Conservation (phyloP, 1,284 basidiomycete genomes). For the Irpex sp. region DNA sequence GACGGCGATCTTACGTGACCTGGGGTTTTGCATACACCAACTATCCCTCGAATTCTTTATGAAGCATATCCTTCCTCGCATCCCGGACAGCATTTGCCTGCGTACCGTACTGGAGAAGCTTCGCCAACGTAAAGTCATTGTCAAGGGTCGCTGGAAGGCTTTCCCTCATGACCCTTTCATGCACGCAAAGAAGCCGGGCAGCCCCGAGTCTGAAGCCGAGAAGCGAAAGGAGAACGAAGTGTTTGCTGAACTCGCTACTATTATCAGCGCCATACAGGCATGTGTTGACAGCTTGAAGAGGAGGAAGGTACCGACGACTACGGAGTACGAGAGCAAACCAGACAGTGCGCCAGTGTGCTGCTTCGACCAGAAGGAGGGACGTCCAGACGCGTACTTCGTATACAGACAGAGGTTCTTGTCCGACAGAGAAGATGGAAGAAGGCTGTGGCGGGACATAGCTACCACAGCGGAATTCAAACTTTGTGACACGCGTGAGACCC, state of each 20-base stretch:
- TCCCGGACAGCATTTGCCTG: not conserved
- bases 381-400: not conserved
- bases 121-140: not conserved
- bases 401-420: not conserved
- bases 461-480: not conserved
- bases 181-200: not conserved
- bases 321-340: not conserved
- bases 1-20: not conserved
- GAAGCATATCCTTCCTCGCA: not conserved
- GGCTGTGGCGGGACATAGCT: not conserved
- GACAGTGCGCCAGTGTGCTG: not conserved
- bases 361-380: not conserved
- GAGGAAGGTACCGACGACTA: not conserved
- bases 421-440: not conserved
- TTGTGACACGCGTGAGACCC: not conserved
- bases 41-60: not conserved
- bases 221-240: not conserved
- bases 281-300: not conserved
- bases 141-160: not conserved
- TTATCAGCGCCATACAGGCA: not conserved
- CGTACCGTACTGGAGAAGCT: not conserved
- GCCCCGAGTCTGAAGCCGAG: not conserved
- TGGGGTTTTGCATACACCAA: not conserved
- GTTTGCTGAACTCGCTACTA: not conserved
- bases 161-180: not conserved